Evolutionary conservation across 169 alveolate genomes (phyloP).

Genomic region (Cryptosporidium sp.): DNA sequence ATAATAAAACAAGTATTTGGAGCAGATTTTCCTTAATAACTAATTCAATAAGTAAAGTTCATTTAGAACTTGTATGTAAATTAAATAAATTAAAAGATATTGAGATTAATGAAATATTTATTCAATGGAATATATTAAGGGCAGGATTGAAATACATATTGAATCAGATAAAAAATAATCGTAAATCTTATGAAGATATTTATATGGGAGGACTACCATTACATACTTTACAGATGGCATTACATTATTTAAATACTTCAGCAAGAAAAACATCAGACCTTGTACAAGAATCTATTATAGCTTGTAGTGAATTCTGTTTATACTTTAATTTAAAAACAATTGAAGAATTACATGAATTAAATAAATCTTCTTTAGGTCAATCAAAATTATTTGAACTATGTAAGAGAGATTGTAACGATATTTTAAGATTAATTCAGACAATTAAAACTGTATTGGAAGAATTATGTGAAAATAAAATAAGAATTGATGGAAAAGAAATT

Average conservation of each 20-base stretch:
- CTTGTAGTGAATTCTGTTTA: constrained; percentile 61
- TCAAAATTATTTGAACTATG: constrained; percentile 39
- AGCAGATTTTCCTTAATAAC: constrained; percentile 28
- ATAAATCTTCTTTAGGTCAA: constrained; percentile 46
- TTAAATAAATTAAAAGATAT: constrained; percentile 29
- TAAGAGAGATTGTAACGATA: constrained; percentile 44
- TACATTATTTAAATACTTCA: constrained; percentile 35
- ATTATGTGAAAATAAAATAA: constrained; percentile 48
- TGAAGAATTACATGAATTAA: constrained; percentile 32
- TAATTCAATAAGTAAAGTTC: constrained; percentile 17
- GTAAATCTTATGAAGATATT: constrained; percentile 63
- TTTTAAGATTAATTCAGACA: constrained; percentile 42
- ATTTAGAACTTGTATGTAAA: constrained; percentile 21
- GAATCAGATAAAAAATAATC: constrained; percentile 44
- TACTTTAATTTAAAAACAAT: constrained; percentile 38
- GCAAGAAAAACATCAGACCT: constrained; percentile 61
- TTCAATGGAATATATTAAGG: constrained; percentile 63
- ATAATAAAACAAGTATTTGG: constrained; percentile 32
- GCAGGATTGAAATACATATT: constrained; percentile 24
- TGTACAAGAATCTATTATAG: constrained; percentile 53
- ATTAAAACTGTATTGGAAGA: constrained; percentile 29
- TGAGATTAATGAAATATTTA: constrained; percentile 44
- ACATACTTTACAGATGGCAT: constrained; percentile 62
- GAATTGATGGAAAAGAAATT: constrained; percentile 62
- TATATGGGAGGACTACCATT: constrained; percentile 73